Evolutionary conservation across 2,329 filamentous ascomycete species (phyloP).

Genomic region (Knoxdaviesia capensis): DNA sequence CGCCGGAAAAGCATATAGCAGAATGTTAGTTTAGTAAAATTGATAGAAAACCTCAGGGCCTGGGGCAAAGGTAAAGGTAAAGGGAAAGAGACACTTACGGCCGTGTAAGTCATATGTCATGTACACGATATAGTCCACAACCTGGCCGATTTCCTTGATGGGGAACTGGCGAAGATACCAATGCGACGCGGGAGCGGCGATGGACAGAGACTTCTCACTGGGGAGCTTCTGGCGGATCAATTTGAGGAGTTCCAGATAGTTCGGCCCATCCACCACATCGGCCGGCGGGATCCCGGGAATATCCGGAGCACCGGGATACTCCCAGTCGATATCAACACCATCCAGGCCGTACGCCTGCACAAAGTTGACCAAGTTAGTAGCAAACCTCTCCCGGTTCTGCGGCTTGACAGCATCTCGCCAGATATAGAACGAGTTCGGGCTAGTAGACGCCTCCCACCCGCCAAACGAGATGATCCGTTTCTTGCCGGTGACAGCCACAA

Average conservation of each 20-base stretch:
- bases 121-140: constrained; percentile 9
- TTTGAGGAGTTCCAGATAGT: constrained; percentile 9
- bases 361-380: constrained; percentile 17
- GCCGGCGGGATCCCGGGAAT: constrained; percentile 8
- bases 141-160: constrained; percentile 6
- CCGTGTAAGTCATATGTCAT: constrained; percentile 4
- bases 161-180: constrained; percentile 9
- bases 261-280: constrained; percentile 8
- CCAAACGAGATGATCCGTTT: constrained; percentile 17
- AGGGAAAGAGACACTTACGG: too few species aligned
- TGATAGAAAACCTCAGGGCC: too few species aligned
- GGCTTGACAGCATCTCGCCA: constrained; percentile 11
- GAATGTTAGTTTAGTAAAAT: too few species aligned
- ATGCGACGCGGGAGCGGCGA: constrained; percentile 7
- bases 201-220: constrained; percentile 5
- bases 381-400: constrained; percentile 17
- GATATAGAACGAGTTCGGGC: constrained; percentile 9
- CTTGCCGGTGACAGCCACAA: constrained; percentile 10
- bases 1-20: too few species aligned
- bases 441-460: constrained; percentile 14
- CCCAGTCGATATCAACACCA: constrained; percentile 26
- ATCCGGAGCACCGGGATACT: constrained; percentile 16
- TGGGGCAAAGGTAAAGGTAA: too few species aligned
- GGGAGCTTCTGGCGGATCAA: constrained; percentile 4
- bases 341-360: constrained; percentile 18